A percentile compares a stretch with the other conserved stretches of the same genome.
Conservation (phyloP, 106 monocot genomes). For the Acorus gramineus region DNA sequence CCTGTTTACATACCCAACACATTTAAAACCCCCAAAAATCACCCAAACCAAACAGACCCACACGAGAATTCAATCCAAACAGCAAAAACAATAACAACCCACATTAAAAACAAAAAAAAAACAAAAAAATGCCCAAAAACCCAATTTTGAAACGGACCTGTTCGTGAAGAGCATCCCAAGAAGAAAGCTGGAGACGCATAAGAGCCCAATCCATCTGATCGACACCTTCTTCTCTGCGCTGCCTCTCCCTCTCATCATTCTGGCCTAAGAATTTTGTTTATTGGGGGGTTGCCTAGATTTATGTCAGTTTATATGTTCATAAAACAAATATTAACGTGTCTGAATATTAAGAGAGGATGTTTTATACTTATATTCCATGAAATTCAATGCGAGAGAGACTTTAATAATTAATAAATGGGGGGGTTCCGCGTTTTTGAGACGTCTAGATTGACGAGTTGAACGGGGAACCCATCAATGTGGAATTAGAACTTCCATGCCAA, state of each 20-base stretch:
- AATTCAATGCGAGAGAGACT: no score
- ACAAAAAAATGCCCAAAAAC: neutral
- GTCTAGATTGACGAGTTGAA: no score
- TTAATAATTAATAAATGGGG: no score
- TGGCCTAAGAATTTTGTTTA: neutral
- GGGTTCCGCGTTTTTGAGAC: no score
- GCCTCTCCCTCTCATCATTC: neutral
- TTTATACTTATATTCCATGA: no score
- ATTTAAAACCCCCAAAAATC: neutral
- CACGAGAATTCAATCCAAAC: neutral
- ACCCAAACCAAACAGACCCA: neutral
- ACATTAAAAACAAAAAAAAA: neutral
- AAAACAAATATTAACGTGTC: no score
- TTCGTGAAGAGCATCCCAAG: constrained; percentile 6
- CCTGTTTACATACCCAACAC: constrained; percentile 3
- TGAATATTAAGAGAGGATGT: no score
- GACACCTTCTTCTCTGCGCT: constrained; percentile 1
- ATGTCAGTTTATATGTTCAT: no score
- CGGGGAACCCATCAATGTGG: no score
- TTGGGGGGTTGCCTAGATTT: no score
- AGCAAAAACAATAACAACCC: neutral
- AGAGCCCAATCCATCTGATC: neutral
- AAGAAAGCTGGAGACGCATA: neutral
- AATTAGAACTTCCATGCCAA: no score
- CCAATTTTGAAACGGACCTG: neutral